Base-by-base conservation (phyloP, 441 rosid genomes). In the Populus hybrid region DNA sequence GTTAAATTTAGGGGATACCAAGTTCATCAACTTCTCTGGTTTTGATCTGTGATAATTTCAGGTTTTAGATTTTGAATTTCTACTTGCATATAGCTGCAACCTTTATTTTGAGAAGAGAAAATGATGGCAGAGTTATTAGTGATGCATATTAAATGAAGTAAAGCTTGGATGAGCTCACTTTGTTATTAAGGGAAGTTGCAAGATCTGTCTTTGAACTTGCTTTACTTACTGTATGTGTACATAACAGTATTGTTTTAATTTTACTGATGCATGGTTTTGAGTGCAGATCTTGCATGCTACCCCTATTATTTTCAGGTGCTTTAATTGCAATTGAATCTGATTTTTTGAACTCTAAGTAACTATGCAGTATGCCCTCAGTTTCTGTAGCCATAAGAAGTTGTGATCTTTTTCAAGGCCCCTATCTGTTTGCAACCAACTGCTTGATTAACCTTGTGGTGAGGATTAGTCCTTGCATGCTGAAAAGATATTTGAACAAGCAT, bases 1-100 rank as follows among this genome's bases (percentile, higher is more conserved):
- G 24, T 67, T 36, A 6, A 68, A 73, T 40, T 70, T 38, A 23
- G 69, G 12, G 28, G 73, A 26, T 54, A 8, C 69, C 70, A 20
- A 11, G 42, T 73, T 69, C 34, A 61, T 82, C 38, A 54, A 20
- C 71, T 67, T 74, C 35, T 70, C 21, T 16, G 36, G n/a, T 16
- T 78, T 78, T 76, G 57, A 24, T 76, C 24, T 77, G 21, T 28
- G 23, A 32, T 32, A 5, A 40, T 40, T 69, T 68, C 46, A 12
- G 67, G 72, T 42, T 67, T 75, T 67, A 11, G 30, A 50, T 30
- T 28, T 32, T 67, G 23, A 67, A 8, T 67, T 18, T 75, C 18
- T 14, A 18, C 50, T 40, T 23, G 38, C 20, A 40, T 10, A 5
- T 63, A 8, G 66, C 2, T 23, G 26, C 6, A 18, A 8, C 42